These are phyloP conservation scores for Globisporangium takayamanum DNA, from an alignment of 352 stramenopile species.

Conservation along the genomic window DNA sequence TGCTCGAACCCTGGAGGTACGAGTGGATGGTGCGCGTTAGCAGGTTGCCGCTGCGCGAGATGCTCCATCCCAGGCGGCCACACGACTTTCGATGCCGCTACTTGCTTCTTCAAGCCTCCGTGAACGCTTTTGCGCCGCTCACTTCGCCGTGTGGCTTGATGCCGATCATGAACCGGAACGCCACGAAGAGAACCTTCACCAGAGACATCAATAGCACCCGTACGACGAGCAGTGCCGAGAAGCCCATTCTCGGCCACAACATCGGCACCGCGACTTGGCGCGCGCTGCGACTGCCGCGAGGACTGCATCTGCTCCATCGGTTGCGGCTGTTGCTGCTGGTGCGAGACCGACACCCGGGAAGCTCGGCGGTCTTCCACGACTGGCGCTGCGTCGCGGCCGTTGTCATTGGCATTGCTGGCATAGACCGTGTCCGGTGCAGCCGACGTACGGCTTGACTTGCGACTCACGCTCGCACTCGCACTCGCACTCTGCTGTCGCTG, in stretches of 20 bases:
- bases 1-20: slow-evolving; percentile 43
- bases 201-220: too few species aligned
- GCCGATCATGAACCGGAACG: not conserved
- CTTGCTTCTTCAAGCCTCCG: not conserved
- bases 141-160: not conserved
- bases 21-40: slow-evolving; percentile 26
- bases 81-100: slow-evolving; percentile 17
- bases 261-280: not conserved
- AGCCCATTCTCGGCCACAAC: not conserved
- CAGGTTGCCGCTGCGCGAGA: slow-evolving; percentile 18
- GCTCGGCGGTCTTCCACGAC: not conserved
- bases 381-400: not conserved
- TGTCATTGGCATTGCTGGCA: too few species aligned
- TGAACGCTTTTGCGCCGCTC: too few species aligned
- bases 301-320: not conserved
- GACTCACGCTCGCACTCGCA: not conserved
- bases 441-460: not conserved
- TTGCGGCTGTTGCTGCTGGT: not conserved
- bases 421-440: not conserved
- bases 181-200: too few species aligned
- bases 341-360: not conserved
- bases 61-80: slow-evolving; percentile 52
- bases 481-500: not conserved
- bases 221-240: too few species aligned
- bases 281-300: not conserved